Evolutionary conservation across 371 early-diverging fungal genomes (phyloP).

Genomic region (Fennellomyces sp.): DNA sequence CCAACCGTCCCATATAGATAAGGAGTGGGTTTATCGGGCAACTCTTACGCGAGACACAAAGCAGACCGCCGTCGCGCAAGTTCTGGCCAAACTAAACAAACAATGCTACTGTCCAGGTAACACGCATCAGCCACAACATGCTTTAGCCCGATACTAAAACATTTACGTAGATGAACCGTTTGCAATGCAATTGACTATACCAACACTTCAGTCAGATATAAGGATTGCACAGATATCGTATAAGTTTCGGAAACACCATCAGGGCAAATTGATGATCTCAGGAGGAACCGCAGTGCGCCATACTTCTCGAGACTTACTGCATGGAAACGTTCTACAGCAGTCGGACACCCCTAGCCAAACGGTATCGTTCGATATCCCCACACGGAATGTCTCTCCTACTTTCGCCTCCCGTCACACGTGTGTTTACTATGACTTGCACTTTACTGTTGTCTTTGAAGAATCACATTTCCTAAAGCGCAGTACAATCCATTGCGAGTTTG

Average conservation of each 20-base stretch:
- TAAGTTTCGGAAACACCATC: conserved; percentile 42
- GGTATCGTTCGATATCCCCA: conserved; percentile 38
- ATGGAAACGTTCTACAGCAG: background rate
- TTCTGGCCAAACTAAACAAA: conserved; percentile 19
- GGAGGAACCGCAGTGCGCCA: background rate
- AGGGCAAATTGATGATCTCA: conserved; percentile 29
- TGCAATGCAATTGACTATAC: conserved; percentile 7
- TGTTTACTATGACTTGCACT: conserved; percentile 39
- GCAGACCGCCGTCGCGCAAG: conserved; percentile 20
- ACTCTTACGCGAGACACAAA: conserved; percentile 20
- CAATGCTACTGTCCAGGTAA: conserved; percentile 35
- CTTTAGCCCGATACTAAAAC: no score
- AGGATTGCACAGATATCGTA: conserved; percentile 8
- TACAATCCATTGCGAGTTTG: conserved; percentile 20
- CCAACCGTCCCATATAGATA: background rate
- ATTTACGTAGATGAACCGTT: conserved; percentile 16
- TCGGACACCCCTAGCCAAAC: background rate
- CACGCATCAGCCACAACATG: no score
- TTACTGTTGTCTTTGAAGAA: conserved; percentile 29
- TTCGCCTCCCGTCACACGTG: conserved; percentile 47
- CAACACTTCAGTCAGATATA: conserved; percentile 2
- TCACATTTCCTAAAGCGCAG: conserved; percentile 6
- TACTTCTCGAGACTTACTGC: background rate
- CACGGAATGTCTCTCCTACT: conserved; percentile 45
- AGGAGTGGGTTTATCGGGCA: conserved; percentile 23